Base-by-base conservation (phyloP, 345 rosid species). In the Heritiera littoralis region DNA sequence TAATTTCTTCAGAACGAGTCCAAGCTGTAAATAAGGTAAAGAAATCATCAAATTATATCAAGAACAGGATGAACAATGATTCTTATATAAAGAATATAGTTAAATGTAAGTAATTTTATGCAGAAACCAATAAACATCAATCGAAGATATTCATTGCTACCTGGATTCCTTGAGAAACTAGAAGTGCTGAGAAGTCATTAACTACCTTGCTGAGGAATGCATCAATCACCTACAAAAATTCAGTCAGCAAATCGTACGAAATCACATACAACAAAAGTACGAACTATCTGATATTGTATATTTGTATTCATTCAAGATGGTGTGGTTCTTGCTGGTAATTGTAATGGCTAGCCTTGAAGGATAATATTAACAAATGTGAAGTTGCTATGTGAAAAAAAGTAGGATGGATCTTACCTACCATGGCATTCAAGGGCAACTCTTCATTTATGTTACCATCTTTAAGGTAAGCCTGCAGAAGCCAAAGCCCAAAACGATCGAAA, bases 81-180 rank as follows among this genome's bases (percentile, higher is more conserved):
- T 3, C 61, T 56, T 6, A 55, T 23, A 54, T 12, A 17, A 4
- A 51, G 3, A 12, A 13, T 65, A n/a, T 38, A 64, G 5, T 64
- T 32, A 14, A 67, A 48, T 67, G 9, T 51, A 12, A 12, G 55
- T 51, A 51, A 5, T 61, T 30, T 66, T 17, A 6, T 64, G 51
- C 30, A 17, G 14, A 35, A 35, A 35, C 38, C 38, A 3, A 35
- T 35, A 35, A 2, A 35, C 38, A 3, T 35, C 28, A 23, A 23
- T 23, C 38, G 38, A 35, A 35, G 48, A 40, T 54, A 66, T 10
- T 32, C n/a, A 17, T 14, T n/a, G 43, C 35, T 89, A 92, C 98
- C 95, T 92, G 93, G 71, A 87, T 89, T 82, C 98, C 94, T 79
- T 93, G 98, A 80, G 99, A 92, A 83, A 91, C 93, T n/a, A 93